Evolutionary conservation across 306 rosid species (phyloP).

Genomic region (Macrotyloma uniflorum): DNA sequence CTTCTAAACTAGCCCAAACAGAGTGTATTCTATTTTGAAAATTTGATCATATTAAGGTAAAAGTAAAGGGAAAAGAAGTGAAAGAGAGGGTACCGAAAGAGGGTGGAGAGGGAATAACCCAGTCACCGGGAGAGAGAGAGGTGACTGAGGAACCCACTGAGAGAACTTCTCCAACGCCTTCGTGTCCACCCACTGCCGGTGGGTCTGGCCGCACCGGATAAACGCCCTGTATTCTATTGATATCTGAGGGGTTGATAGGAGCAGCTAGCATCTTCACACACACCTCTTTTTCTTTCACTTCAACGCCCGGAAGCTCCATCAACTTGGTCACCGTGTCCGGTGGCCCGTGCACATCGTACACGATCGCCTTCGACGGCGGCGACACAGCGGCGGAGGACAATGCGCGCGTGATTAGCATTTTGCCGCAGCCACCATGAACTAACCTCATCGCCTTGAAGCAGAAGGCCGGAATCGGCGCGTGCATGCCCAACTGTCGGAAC

Average conservation of each 20-base stretch:
- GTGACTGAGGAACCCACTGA: slow-evolving; percentile 69
- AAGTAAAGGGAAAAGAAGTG: background rate
- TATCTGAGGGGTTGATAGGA: slow-evolving; percentile 90
- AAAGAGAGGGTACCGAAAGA: slow-evolving; percentile 58
- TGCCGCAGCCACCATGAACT: background rate
- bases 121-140: slow-evolving; percentile 70
- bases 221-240: slow-evolving; percentile 89
- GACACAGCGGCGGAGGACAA: slow-evolving; percentile 67
- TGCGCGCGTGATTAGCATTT: slow-evolving; percentile 36
- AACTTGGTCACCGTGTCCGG: slow-evolving; percentile 78
- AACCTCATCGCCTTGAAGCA: background rate
- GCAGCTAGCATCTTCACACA: slow-evolving; percentile 92
- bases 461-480: slow-evolving; percentile 27
- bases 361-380: slow-evolving; percentile 90
- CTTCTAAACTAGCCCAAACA: too few relatives aligned
- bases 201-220: slow-evolving; percentile 87
- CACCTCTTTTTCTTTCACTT: slow-evolving; percentile 77
- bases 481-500: slow-evolving; percentile 52
- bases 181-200: slow-evolving; percentile 93
- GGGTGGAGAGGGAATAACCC: slow-evolving; percentile 94
- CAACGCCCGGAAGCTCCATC: slow-evolving; percentile 57
- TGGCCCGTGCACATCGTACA: slow-evolving; percentile 72
- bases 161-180: slow-evolving; percentile 88
- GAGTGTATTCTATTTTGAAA: too few relatives aligned
- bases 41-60: too few relatives aligned